Evolutionary conservation across 441 rosid species (phyloP).

Genomic region (Pelargonium myrrhifolium): DNA sequence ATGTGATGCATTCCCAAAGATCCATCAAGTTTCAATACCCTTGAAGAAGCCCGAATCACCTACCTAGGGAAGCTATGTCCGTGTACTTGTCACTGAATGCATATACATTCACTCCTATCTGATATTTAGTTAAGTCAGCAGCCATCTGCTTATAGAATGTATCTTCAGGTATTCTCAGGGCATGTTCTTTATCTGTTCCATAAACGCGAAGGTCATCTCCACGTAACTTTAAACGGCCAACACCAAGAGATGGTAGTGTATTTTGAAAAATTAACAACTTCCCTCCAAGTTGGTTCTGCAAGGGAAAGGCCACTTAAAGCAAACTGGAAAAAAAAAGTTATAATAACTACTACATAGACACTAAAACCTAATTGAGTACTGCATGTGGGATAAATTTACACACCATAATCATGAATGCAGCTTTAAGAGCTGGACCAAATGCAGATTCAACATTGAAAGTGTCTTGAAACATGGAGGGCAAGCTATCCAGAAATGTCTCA

Average conservation of each 20-base stretch:
- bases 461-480: slow-evolving; percentile 92
- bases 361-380: not conserved
- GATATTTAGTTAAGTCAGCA: slow-evolving; percentile 96
- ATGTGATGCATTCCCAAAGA: not conserved
- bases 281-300: slow-evolving; percentile 91
- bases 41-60: slow-evolving; percentile 9
- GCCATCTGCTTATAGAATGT: slow-evolving; percentile 96
- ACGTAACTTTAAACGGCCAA: slow-evolving; percentile 87
- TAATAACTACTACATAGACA: not conserved
- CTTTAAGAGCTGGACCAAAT: slow-evolving; percentile 95
- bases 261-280: slow-evolving; percentile 88
- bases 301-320: slow-evolving; percentile 15
- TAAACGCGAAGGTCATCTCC: slow-evolving; percentile 94
- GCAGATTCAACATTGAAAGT: slow-evolving; percentile 90
- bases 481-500: slow-evolving; percentile 82
- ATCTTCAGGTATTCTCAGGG: slow-evolving; percentile 85
- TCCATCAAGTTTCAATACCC: not conserved
- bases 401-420: slow-evolving; percentile 96
- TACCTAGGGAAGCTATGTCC: slow-evolving; percentile 96
- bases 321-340: not conserved
- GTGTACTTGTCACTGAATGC: slow-evolving; percentile 91
- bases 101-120: slow-evolving; percentile 83
- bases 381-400: slow-evolving; percentile 25
- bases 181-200: slow-evolving; percentile 92
- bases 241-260: slow-evolving; percentile 90